Conservation (phyloP, 73 alveolate genomes). For the Breviolum minutum region DNA sequence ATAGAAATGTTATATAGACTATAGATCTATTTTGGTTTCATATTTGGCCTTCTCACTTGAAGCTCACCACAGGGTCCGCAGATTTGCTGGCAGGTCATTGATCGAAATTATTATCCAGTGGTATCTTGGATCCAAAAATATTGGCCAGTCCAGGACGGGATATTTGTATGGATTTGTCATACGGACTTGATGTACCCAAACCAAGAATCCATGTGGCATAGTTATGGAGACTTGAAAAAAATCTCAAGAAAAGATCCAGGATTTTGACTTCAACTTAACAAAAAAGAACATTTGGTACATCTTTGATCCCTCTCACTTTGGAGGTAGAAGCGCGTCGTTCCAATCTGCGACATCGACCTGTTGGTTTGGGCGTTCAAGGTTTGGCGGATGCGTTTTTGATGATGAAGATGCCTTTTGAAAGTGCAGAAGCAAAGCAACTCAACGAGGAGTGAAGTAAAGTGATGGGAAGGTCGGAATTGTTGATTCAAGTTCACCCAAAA, state of each 20-base stretch:
- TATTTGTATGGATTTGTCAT: too few species aligned
- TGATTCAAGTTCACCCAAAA: not conserved
- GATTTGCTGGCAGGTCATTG: slow-evolving; percentile 96
- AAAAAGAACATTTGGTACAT: too few species aligned
- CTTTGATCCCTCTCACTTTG: too few species aligned
- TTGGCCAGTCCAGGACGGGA: not conserved
- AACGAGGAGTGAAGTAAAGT: slow-evolving; percentile 93
- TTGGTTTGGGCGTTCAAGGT: slow-evolving; percentile 99
- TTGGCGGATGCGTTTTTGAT: slow-evolving; percentile 98
- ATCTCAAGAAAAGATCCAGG: too few species aligned
- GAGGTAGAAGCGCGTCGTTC: slow-evolving; percentile 96
- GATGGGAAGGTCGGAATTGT: not conserved
- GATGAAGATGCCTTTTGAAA: slow-evolving; percentile 98
- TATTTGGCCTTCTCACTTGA: too few species aligned
- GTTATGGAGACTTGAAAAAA: too few species aligned
- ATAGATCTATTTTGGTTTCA: too few species aligned
- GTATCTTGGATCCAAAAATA: slow-evolving; percentile 32
- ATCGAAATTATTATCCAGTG: slow-evolving; percentile 98
- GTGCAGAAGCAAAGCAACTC: slow-evolving; percentile 97
- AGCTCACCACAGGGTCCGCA: too few species aligned
- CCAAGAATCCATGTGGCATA: too few species aligned
- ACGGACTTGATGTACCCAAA: too few species aligned
- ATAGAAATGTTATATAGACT: too few species aligned
- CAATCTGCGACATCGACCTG: slow-evolving; percentile 98
- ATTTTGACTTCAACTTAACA: too few species aligned